A percentile compares a stretch with the other conserved stretches of the same genome.
These are phyloP conservation scores for Zalaria sp. DNA, from an alignment of 2,329 filamentous ascomycete species.

Conservation along the genomic window DNA sequence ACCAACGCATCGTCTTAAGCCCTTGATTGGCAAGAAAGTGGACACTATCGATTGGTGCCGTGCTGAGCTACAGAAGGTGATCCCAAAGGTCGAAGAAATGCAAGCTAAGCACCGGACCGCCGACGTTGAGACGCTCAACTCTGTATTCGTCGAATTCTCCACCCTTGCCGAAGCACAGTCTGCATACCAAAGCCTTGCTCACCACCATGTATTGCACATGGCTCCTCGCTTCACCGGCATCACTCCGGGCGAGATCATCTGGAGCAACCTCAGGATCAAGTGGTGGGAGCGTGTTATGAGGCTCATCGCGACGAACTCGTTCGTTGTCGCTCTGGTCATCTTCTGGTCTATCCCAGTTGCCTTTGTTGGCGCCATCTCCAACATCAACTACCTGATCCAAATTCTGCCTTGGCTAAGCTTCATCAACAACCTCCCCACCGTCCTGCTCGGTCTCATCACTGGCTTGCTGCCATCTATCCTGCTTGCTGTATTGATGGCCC, in stretches of 20 bases:
- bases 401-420: constrained; percentile 52
- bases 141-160: constrained; percentile 84
- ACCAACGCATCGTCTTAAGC: constrained; percentile 60
- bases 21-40: constrained; percentile 69
- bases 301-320: constrained; percentile 51
- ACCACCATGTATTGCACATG: constrained; percentile 80
- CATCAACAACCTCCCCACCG: constrained; percentile 53
- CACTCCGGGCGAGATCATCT: constrained; percentile 70
- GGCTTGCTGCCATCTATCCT: constrained; percentile 71
- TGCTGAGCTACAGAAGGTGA: constrained; percentile 59
- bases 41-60: constrained; percentile 90
- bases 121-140: constrained; percentile 48
- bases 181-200: constrained; percentile 74
- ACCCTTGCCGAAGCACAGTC: constrained; percentile 71
- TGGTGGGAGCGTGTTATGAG: constrained; percentile 53
- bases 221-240: constrained; percentile 73
- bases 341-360: constrained; percentile 76
- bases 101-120: constrained; percentile 54
- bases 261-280: constrained; percentile 68
- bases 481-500: constrained; percentile 70
- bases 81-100: constrained; percentile 53
- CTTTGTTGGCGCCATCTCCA: constrained; percentile 73
- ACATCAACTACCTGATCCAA: constrained; percentile 51
- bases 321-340: constrained; percentile 64
- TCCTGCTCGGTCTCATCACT: constrained; percentile 69